Conservation (phyloP, 441 rosid genomes). For the Gossypium lobatum region DNA sequence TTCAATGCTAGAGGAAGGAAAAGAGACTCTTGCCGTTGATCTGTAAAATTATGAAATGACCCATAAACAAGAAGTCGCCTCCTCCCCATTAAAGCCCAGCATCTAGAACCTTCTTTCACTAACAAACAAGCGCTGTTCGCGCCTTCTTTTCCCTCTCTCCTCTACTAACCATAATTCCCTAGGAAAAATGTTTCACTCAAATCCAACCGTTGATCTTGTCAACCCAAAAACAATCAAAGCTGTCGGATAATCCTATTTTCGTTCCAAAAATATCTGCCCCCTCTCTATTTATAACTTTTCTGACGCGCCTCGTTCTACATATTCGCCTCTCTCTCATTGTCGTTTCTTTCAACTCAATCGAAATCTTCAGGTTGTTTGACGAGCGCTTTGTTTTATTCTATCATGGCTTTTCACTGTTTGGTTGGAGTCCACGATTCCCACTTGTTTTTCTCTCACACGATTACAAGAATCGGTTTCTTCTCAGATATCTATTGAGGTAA, state of each 20-base stretch:
- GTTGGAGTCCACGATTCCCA: background rate
- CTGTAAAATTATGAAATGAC: no score
- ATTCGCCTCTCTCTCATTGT: background rate
- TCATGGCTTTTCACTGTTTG: background rate
- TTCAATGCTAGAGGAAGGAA: no score
- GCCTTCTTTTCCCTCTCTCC: background rate
- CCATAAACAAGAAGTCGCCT: background rate
- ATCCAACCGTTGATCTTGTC: slow-evolving; percentile 15
- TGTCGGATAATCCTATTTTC: background rate
- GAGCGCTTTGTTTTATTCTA: background rate
- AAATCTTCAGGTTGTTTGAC: background rate
- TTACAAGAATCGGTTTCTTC: slow-evolving; percentile 1
- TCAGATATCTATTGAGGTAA: background rate
- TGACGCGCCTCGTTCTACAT: background rate
- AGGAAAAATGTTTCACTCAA: background rate
- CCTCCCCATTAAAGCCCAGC: background rate
- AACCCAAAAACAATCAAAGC: background rate
- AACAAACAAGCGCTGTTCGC: slow-evolving; percentile 2
- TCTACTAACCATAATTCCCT: background rate
- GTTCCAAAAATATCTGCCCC: background rate
- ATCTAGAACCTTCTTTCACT: slow-evolving; percentile 18
- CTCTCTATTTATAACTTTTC: background rate
- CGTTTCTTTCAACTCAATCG: background rate
- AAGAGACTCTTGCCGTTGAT: no score
- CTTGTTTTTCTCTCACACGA: background rate